Evolutionary conservation across 176 grass and related monocot species (phyloP).

Genomic region (Melocanna baccifera): DNA sequence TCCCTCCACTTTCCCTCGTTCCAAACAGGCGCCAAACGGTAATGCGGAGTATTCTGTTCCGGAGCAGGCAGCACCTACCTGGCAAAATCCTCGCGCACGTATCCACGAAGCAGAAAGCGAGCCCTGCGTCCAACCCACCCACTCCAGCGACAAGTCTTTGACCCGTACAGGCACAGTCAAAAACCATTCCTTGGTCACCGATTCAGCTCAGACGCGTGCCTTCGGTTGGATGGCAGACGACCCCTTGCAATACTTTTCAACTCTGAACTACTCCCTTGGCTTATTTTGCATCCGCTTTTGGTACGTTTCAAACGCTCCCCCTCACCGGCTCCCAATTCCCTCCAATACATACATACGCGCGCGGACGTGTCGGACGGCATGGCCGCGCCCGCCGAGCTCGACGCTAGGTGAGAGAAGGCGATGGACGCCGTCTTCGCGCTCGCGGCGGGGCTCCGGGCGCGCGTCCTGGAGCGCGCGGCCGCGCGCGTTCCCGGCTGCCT

Average conservation of each 20-base stretch:
- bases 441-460: constrained; percentile 3
- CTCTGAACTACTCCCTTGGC: background rate
- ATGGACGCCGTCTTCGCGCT: constrained; percentile 49
- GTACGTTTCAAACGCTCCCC: constrained; percentile 36
- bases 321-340: background rate
- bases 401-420: background rate
- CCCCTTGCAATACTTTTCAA: background rate
- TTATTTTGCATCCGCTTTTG: background rate
- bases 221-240: background rate
- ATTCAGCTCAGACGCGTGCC: no score
- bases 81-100: no score
- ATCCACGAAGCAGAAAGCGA: no score
- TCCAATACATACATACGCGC: background rate
- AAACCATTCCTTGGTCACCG: no score
- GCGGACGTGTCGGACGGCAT: background rate
- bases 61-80: no score
- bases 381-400: background rate
- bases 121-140: no score
- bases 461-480: constrained; percentile 44
- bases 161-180: no score
- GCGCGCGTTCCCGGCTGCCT: constrained; percentile 46
- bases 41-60: no score
- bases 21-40: no score
- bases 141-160: no score
- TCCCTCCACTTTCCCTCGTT: no score